phyloP scores from a whole-genome alignment of 2,329 filamentous ascomycete genomes.

The Tolypocladium sp. region DNA sequence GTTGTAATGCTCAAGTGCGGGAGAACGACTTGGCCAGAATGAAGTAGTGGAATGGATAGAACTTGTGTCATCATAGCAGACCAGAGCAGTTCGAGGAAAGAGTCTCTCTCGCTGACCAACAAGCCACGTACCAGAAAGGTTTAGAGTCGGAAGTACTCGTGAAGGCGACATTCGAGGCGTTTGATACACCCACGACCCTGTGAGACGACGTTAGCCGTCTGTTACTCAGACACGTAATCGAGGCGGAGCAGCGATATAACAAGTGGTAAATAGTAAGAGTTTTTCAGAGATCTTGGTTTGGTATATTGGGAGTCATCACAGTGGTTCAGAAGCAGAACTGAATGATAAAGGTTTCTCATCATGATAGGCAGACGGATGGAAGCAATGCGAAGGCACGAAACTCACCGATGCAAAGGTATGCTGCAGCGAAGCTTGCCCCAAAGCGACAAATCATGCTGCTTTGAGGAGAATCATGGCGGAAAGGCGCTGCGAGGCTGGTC shows the following conservation, averaged over 20 bases:
- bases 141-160: neutral
- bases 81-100: neutral
- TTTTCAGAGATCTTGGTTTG: constrained; percentile 54
- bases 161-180: neutral
- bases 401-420: neutral
- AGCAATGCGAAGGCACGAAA: neutral
- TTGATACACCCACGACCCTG: neutral
- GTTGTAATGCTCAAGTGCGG: constrained; percentile 50
- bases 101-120: too few species aligned
- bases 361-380: constrained; percentile 21
- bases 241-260: neutral
- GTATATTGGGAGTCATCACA: constrained; percentile 58
- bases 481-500: neutral
- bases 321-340: constrained; percentile 70
- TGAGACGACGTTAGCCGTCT: neutral
- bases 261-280: constrained; percentile 1
- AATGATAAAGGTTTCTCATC: constrained; percentile 54
- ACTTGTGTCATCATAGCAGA: constrained; percentile 38
- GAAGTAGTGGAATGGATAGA: constrained; percentile 69
- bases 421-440: neutral
- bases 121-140: constrained; percentile 9
- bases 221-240: neutral
- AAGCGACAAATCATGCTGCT: neutral
- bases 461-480: neutral
- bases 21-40: constrained; percentile 62